Conservation (phyloP, 176 grass and related monocot genomes). For the Panicum miliaceum region DNA sequence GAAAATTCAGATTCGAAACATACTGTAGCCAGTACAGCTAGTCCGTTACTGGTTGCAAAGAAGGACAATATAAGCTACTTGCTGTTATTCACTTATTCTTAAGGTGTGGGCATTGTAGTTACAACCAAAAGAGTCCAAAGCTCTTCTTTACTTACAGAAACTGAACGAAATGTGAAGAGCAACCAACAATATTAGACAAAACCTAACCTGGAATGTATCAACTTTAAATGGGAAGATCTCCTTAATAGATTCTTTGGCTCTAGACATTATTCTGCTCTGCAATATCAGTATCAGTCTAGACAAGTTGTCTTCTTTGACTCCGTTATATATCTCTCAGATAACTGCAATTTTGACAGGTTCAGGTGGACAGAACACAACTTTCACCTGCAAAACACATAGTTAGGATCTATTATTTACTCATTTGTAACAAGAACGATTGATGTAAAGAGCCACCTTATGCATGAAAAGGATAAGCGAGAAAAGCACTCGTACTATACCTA, state of each 20-base stretch:
- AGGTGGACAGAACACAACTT: slow-evolving; percentile 64
- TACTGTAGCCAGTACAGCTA: not conserved
- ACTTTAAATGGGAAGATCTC: slow-evolving; percentile 78
- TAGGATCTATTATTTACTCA: slow-evolving; percentile 11
- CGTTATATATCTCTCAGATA: slow-evolving; percentile 50
- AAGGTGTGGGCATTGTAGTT: not conserved
- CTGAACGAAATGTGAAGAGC: not conserved
- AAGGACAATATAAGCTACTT: slow-evolving; percentile 2
- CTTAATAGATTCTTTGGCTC: slow-evolving; percentile 67
- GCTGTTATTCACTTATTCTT: not conserved
- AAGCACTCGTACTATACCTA: not conserved
- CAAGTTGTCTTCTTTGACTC: slow-evolving; percentile 52
- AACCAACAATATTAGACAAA: slow-evolving; percentile 23
- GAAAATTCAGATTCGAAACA: slow-evolving; percentile 30
- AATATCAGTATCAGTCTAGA: slow-evolving; percentile 66
- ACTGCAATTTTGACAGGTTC: slow-evolving; percentile 69
- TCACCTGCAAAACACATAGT: slow-evolving; percentile 58
- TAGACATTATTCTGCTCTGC: slow-evolving; percentile 63
- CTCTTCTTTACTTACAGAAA: not conserved
- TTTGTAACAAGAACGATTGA: not conserved
- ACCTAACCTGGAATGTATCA: slow-evolving; percentile 72
- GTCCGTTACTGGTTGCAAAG: not conserved
- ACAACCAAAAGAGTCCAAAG: not conserved
- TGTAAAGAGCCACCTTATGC: slow-evolving; percentile 25
- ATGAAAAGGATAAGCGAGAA: not conserved